A percentile compares a stretch with the other conserved stretches of the same genome.
phyloP scores from a whole-genome alignment of 345 rosid species.

The Boechera retrofracta region DNA sequence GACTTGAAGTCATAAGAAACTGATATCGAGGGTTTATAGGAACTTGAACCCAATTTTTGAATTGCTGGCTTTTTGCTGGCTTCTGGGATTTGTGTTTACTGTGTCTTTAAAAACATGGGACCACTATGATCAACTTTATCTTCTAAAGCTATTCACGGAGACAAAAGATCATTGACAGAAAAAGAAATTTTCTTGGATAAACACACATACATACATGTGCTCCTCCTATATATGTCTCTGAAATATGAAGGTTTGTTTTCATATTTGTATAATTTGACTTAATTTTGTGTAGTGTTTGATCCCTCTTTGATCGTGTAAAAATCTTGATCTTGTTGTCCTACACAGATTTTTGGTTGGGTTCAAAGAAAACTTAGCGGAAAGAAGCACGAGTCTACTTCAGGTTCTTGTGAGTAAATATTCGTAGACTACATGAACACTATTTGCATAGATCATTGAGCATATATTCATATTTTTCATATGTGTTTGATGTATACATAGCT shows the following conservation, averaged over 20 bases:
- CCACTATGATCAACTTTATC: slow-evolving; percentile 39
- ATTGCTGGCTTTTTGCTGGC: slow-evolving; percentile 42
- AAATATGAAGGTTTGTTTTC: slow-evolving; percentile 44
- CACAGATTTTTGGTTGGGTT: slow-evolving; percentile 80
- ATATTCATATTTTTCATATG: neutral
- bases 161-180: slow-evolving; percentile 38
- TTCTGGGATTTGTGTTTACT: slow-evolving; percentile 31
- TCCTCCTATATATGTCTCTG: slow-evolving; percentile 2
- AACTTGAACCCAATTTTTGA: slow-evolving; percentile 40
- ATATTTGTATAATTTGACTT: slow-evolving; percentile 12
- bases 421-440: neutral
- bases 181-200: slow-evolving; percentile 41
- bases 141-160: slow-evolving; percentile 26
- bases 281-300: neutral
- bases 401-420: slow-evolving; percentile 48
- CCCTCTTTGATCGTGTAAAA: slow-evolving; percentile 15
- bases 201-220: slow-evolving; percentile 20
- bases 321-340: slow-evolving; percentile 13
- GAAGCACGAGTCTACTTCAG: slow-evolving; percentile 38
- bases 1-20: slow-evolving; percentile 36
- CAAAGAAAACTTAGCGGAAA: slow-evolving; percentile 61
- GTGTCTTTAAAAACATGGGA: slow-evolving; percentile 43
- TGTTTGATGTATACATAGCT: slow-evolving; percentile 35
- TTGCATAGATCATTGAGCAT: slow-evolving; percentile 24
- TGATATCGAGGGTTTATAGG: slow-evolving; percentile 35